Evolutionary conservation across 148 eudicot genomes (phyloP), one percentile per base, ranked within the genome.

Genomic region (Hydrangea macrophylla): DNA sequence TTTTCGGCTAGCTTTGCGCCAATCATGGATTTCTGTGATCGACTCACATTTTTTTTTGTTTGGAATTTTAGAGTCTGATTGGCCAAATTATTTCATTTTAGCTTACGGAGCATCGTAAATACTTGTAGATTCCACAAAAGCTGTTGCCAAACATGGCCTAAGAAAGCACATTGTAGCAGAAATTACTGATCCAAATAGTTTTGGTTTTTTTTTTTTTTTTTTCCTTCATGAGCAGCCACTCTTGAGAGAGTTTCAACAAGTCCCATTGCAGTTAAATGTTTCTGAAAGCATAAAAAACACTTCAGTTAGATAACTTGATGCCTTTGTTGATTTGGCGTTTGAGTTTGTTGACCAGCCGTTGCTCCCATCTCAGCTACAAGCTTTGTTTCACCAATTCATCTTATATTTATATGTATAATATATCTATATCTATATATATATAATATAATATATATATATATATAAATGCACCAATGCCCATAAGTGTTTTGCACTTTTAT

Each of bases 301-400:
- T 7, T 75, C 82, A 0, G 15, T 55, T 44, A 70, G 55, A 32
- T 50, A 75, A 31, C 3, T 82, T 9, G 80, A 82, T 39, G 72
- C 75, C 12, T 69, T 78, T 39, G 82, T 76, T 17, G 85, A 82
- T 58, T 69, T 22, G 23, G 63, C 64, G 4, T 82, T 82, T 28
- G 64, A 68, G 36, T 78, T 82, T 31, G 22, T 65, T 11, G 82
- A 82, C 36, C 85, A 82, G 65, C 82, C 80, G 2, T 53, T 73
- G 69, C 75, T 75, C 36, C 75, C 79, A 25, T 74, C 82, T 56
- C 82, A 78, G 82, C 82, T 78, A 69, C 37, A 3, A 45, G n/a
- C 24, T 39, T 35, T 36, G 17, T 22, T 23, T 7, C 11, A 67
- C 7, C 22, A 0, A 6, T 42, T 3, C 30, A 64, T n/a, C n/a